Evolutionary conservation across 306 rosid genomes (phyloP), one percentile per base, ranked within the genome.

Genomic region (Cucurbita ficifolia): DNA sequence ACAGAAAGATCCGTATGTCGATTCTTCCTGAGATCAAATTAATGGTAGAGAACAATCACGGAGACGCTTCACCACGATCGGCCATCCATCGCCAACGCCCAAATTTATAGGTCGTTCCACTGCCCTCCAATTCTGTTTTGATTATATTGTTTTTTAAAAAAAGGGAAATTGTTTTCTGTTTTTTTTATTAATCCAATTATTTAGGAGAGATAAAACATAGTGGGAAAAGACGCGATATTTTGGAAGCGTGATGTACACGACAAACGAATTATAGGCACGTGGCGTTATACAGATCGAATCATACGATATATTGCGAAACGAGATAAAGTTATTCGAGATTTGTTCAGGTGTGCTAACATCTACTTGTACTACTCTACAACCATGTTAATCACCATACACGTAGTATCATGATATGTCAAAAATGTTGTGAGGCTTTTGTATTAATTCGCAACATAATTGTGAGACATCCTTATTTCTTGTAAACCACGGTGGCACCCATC

Each of bases 331-430:
- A n/a, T 39, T n/a, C 17, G 5, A 63, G 50, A 18, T 63, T 0
- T 43, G 19, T 12, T 19, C 54, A 45, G 18, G 21, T 10, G 72
- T 13, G 39, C 19, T 18, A 21, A 13, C 45, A 67, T 67, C 72
- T 67, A 43, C 69, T 38, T 38, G 12, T 16, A 8, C 5, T 14
- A 0, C 13, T 36, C 13, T 61, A 36, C 1, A 14, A 19, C 72
- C 54, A 6, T 45, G 39, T 67, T 18, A 0, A 4, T 70, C 18
- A 35, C 73, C 79, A 42, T 57, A 74, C 86, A 86, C 87, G 96
- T 86, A 86, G 69, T 2, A 29, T 29, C 33, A 29, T 29, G 33
- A 29, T n/a, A n/a, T n/a, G n/a, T n/a, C n/a, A n/a, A n/a, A n/a
- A n/a, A n/a, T n/a, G n/a, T n/a, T n/a, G n/a, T n/a, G n/a, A n/a